phyloP scores from a whole-genome alignment of 768 basidiomycete genomes.

The Hericium erinaceus region DNA sequence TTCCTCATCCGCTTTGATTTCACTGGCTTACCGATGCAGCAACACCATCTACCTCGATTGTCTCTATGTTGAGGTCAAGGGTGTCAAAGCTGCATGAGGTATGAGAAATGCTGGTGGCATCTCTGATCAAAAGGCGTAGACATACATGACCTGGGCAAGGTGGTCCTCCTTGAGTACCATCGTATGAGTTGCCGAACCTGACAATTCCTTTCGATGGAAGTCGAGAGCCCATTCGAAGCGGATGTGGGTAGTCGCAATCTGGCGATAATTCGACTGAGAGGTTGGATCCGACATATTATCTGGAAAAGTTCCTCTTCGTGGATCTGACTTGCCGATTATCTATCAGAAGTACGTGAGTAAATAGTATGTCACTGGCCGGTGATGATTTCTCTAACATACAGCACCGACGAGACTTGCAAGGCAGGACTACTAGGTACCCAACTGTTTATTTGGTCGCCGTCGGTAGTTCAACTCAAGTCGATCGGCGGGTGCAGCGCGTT shows the following conservation, averaged over 20 bases:
- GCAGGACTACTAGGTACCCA: too few relatives aligned
- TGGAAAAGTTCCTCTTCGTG: too few relatives aligned
- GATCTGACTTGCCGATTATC: too few relatives aligned
- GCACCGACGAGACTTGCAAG: too few relatives aligned
- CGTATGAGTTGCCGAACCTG: conserved; percentile 57
- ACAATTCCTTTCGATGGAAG: conserved; percentile 50
- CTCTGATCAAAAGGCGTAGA: background rate
- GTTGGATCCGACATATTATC: conserved; percentile 42
- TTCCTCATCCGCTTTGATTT: background rate
- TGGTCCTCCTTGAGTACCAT: conserved; percentile 44
- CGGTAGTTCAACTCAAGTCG: too few relatives aligned
- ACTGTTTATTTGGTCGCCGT: too few relatives aligned
- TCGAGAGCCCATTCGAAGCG: conserved; percentile 74
- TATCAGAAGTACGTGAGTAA: too few relatives aligned
- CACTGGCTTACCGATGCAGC: conserved; percentile 15
- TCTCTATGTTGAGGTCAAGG: conserved; percentile 49
- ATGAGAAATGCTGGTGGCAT: background rate
- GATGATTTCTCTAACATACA: too few relatives aligned
- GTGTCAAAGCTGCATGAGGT: conserved; percentile 56
- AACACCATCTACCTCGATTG: conserved; percentile 43
- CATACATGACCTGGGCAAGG: conserved; percentile 54
- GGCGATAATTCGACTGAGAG: conserved; percentile 71
- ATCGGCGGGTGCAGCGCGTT: too few relatives aligned
- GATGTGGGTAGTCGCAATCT: conserved; percentile 58
- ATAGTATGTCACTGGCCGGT: too few relatives aligned